Base-by-base conservation (phyloP, 2,329 filamentous ascomycete genomes). In the Exophiala viscosa region DNA sequence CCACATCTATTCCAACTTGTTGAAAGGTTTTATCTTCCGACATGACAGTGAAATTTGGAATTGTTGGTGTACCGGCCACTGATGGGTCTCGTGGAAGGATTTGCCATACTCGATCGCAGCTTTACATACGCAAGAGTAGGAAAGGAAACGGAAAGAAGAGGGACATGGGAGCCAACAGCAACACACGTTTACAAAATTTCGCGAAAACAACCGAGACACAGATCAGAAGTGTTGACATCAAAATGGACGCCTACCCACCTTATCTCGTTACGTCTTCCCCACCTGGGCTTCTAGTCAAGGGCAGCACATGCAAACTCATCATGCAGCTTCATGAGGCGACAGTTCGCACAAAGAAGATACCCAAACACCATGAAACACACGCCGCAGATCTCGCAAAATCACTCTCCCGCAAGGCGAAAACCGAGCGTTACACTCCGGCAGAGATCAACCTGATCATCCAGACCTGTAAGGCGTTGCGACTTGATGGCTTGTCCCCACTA, bases 241-340 rank as follows among this genome's bases (percentile, higher is more conserved):
- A 44, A 20, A 13, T 45, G 15, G 13, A 18, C 28, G 38, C 52
- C 3, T 55, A 51, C 15, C 52, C 48, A 5, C 39, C 52, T 41
- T 55, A 55, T 31, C 44, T 55, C 38, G 18, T 15, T 7, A n/a
- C 45, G 6, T n/a, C 13, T 11, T 20, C 11, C 20, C 11, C n/a
- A 7, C 36, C 36, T 11, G 13, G 23, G 14, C 31, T 53, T 23
- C n/a, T 51, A 17, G 48, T 49, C 14, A 54, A 54, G 18, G 55
- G 55, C 28, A 51, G 46, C 34, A 58, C 51, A 13, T 52, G 48
- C 31, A 34, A 39, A 23, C 20, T 28, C 36, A 38, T 58, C 40
- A 58, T 58, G 48, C 28, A 43, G 20, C 35, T 54, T 8, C 39
- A 45, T 6, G 48, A 45, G 13, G 15, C 40, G 34, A 34, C 20